phyloP scores from a whole-genome alignment of 169 alveolate genomes.

The Eimeria zaria region DNA sequence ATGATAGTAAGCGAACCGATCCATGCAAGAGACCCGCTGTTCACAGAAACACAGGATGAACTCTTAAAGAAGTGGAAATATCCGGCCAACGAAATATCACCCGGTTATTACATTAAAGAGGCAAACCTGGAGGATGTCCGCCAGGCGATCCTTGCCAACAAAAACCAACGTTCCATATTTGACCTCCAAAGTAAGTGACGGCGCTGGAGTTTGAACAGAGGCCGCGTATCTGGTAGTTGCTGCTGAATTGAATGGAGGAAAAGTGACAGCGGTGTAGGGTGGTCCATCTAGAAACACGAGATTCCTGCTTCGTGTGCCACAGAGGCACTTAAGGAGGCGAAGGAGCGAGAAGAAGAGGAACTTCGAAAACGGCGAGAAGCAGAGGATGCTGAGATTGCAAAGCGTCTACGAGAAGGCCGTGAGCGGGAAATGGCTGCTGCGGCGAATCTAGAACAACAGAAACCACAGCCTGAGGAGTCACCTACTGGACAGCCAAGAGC shows the following conservation, averaged over 20 bases:
- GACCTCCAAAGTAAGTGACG: conserved; percentile 51
- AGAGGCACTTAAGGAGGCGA: conserved; percentile 52
- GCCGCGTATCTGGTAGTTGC: neutral
- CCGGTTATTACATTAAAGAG: conserved; percentile 66
- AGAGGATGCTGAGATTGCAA: conserved; percentile 39
- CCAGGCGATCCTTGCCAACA: conserved; percentile 54
- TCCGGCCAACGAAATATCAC: conserved; percentile 65
- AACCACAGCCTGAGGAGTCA: neutral
- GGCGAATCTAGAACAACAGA: neutral
- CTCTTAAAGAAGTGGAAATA: conserved; percentile 39
- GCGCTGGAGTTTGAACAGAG: neutral
- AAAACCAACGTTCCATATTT: conserved; percentile 47
- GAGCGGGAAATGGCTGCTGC: conserved; percentile 13
- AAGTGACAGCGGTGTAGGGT: neutral
- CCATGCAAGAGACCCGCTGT: conserved; percentile 44
- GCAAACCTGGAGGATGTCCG: conserved; percentile 45
- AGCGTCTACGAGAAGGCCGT: conserved; percentile 22
- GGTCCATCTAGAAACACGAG: too few species aligned
- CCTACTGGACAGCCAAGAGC: neutral
- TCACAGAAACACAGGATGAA: conserved; percentile 7
- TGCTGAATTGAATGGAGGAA: neutral
- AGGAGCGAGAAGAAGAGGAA: conserved; percentile 65
- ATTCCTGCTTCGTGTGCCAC: neutral
- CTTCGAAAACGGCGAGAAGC: conserved; percentile 41
- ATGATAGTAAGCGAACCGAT: conserved; percentile 61